Evolutionary conservation across 1,139 yeast species (phyloP).

Genomic region (Geotrichum armillariae): DNA sequence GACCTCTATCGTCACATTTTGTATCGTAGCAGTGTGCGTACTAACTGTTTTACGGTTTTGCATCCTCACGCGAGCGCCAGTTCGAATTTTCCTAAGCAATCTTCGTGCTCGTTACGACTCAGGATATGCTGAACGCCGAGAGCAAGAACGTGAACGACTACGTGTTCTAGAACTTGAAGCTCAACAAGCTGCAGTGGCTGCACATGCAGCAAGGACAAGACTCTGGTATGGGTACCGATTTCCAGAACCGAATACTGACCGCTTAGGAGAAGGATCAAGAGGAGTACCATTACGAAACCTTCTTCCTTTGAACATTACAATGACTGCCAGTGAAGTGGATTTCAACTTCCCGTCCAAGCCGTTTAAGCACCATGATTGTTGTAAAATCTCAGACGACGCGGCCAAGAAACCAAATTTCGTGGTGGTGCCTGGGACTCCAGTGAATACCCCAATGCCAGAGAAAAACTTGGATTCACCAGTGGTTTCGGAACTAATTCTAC

Average conservation of each 20-base stretch:
- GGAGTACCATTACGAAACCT: not conserved
- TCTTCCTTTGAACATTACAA: slow-evolving; percentile 1
- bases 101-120: slow-evolving; percentile 15
- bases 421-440: not conserved
- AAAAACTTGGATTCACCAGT: not conserved
- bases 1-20: slow-evolving; percentile 11
- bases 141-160: slow-evolving; percentile 1
- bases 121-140: slow-evolving; percentile 13
- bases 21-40: slow-evolving; percentile 11
- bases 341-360: slow-evolving; percentile 9
- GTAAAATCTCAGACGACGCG: not conserved
- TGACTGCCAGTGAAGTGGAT: slow-evolving; percentile 13
- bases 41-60: slow-evolving; percentile 5
- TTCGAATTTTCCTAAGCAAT: not conserved
- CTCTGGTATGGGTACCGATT: slow-evolving; percentile 18
- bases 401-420: not conserved
- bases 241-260: not conserved
- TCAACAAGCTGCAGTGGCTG: not conserved
- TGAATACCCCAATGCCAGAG: not conserved
- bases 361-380: slow-evolving; percentile 2
- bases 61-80: slow-evolving; percentile 10
- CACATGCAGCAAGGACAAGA: slow-evolving; percentile 2
- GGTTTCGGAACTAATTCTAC: not conserved
- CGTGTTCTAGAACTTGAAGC: slow-evolving; percentile 4
- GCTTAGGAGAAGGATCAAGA: not conserved